Evolutionary conservation across 345 rosid genomes (phyloP).

Genomic region (Arabis hirsuta): DNA sequence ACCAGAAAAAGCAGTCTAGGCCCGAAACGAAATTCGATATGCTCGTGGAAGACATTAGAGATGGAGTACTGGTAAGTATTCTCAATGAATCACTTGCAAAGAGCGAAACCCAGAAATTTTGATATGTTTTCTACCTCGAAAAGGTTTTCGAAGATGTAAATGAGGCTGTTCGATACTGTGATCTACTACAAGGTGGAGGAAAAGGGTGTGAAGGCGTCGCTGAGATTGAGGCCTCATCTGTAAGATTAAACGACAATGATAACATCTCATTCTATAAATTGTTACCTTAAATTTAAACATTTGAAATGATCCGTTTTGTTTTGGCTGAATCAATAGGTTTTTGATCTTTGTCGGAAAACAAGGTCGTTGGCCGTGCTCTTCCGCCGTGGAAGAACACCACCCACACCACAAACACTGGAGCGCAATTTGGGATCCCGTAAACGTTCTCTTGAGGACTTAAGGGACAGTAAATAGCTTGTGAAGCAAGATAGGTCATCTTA

Average conservation of each 20-base stretch:
- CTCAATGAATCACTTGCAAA: conserved; percentile 8
- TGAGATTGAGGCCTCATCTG: conserved; percentile 93
- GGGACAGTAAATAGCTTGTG: conserved; percentile 40
- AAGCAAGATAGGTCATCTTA: conserved; percentile 6
- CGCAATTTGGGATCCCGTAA: conserved; percentile 84
- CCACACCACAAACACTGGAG: conserved; percentile 82
- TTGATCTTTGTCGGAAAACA: conserved; percentile 85
- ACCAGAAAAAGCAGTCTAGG: conserved; percentile 63
- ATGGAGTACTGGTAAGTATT: conserved; percentile 84
- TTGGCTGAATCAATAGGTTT: conserved; percentile 55
- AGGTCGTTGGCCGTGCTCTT: conserved; percentile 84
- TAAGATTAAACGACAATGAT: conserved; percentile 44
- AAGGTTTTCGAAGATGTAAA: conserved; percentile 93
- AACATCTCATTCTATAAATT: not conserved
- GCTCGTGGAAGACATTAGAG: conserved; percentile 92
- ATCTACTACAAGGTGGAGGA: conserved; percentile 93
- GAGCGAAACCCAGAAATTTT: not conserved
- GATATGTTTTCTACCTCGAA: not conserved
- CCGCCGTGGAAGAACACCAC: conserved; percentile 88
- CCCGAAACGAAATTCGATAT: conserved; percentile 75
- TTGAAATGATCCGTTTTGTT: conserved; percentile 4
- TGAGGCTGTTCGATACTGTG: conserved; percentile 88
- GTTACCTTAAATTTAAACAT: not conserved
- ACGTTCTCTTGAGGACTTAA: conserved; percentile 87
- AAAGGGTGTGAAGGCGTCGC: conserved; percentile 96